A percentile compares a stretch with the other conserved stretches of the same genome.
phyloP scores from a whole-genome alignment of 2,329 filamentous ascomycete genomes.

The Nemania sp. region DNA sequence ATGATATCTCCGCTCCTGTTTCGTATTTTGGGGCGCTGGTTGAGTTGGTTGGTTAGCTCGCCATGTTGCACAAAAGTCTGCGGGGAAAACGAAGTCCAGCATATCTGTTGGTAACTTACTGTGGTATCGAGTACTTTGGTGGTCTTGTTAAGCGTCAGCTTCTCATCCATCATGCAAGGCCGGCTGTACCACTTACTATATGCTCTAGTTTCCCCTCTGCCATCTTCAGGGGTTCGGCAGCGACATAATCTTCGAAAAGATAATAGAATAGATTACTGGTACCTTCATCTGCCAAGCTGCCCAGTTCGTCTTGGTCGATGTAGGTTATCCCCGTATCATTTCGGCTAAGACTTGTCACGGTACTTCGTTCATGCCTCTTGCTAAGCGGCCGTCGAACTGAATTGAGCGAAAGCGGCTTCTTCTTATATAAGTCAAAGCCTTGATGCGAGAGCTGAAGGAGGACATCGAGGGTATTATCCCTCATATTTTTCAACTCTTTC shows the following conservation, averaged over 20 bases:
- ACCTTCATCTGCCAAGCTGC: conserved; percentile 47
- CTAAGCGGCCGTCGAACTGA: conserved; percentile 42
- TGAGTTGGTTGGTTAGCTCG: conserved; percentile 14
- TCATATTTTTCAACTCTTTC: conserved; percentile 41
- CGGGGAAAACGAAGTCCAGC: background rate
- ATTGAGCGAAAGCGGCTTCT: conserved; percentile 48
- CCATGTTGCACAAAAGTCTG: background rate
- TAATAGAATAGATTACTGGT: conserved; percentile 68
- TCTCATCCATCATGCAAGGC: conserved; percentile 4
- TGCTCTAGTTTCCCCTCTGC: conserved; percentile 51
- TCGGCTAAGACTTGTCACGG: conserved; percentile 23
- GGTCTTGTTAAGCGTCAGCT: conserved; percentile 36
- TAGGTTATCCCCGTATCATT: conserved; percentile 30
- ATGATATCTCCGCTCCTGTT: conserved; percentile 57
- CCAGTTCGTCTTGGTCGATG: conserved; percentile 17
- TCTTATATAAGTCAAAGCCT: conserved; percentile 44
- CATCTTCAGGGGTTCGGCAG: conserved; percentile 57
- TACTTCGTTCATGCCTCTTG: conserved; percentile 44
- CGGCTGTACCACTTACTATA: conserved; percentile 45
- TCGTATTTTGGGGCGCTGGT: conserved; percentile 39
- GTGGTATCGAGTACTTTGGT: conserved; percentile 41
- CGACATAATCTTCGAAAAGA: conserved; percentile 67
- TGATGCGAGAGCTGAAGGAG: conserved; percentile 44
- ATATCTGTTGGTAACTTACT: conserved; percentile 33
- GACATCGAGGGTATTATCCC: conserved; percentile 45